Percentiles rank a stretch among this genome's conserved stretches.
Conservation (phyloP, 2,329 filamentous ascomycete genomes). For the Fusarium concolor region DNA sequence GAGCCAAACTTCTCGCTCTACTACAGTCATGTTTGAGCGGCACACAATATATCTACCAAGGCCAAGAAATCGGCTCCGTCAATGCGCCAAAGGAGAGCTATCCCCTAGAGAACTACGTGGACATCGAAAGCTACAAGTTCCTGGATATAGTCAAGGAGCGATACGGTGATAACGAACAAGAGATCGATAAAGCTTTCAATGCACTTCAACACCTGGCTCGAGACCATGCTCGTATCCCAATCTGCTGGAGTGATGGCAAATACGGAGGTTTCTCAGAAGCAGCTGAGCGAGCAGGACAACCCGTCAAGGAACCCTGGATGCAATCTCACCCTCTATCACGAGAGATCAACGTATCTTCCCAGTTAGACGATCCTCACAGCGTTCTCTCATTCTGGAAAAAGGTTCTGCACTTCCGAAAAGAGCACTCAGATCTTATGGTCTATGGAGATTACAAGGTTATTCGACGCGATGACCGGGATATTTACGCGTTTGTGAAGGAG, state of each 20-base stretch:
- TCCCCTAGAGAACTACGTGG: constrained; percentile 66
- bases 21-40: constrained; percentile 65
- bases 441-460: constrained; percentile 52
- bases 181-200: constrained; percentile 52
- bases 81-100: constrained; percentile 69
- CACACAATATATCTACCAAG: constrained; percentile 75
- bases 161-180: constrained; percentile 46
- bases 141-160: constrained; percentile 49
- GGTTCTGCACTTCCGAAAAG: constrained; percentile 45
- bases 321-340: constrained; percentile 47
- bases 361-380: constrained; percentile 56
- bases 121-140: constrained; percentile 62
- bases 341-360: constrained; percentile 67
- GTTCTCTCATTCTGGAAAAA: constrained; percentile 51
- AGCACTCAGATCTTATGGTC: constrained; percentile 50
- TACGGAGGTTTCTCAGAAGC: constrained; percentile 53
- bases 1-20: constrained; percentile 70
- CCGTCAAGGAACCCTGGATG: constrained; percentile 51
- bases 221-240: constrained; percentile 74
- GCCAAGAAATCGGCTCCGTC: constrained; percentile 73
- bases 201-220: constrained; percentile 55
- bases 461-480: constrained; percentile 38
- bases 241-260: constrained; percentile 66
- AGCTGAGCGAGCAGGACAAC: constrained; percentile 48
- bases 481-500: constrained; percentile 50